Evolutionary conservation across 2,329 filamentous ascomycete genomes (phyloP).

Genomic region (Zymoseptoria pseudotritici): DNA sequence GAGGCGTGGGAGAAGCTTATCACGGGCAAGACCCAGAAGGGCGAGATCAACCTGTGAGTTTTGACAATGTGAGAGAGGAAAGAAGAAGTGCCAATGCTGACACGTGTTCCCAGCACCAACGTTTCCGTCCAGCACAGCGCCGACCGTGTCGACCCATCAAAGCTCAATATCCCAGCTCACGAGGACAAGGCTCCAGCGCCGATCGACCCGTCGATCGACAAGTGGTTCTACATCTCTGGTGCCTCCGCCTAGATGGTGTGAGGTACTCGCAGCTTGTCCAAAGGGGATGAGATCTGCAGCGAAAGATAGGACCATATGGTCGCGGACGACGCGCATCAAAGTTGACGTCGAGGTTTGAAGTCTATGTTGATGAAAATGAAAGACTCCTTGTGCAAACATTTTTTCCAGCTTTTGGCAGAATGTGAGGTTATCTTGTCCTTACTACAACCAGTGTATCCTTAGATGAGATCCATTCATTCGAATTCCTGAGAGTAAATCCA

Average conservation of each 20-base stretch:
- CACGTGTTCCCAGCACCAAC: conserved; percentile 60
- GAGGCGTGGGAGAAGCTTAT: conserved; percentile 97
- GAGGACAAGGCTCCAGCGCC: conserved; percentile 78
- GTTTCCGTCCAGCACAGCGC: conserved; percentile 64
- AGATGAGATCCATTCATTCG: neutral
- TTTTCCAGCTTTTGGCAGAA: neutral
- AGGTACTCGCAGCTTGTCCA: neutral
- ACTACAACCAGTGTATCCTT: too few species aligned
- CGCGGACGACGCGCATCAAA: neutral
- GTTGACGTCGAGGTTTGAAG: neutral
- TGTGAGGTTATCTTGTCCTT: neutral
- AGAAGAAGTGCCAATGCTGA: neutral
- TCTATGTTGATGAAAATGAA: neutral
- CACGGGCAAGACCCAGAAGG: conserved; percentile 74
- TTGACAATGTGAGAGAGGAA: neutral
- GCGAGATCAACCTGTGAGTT: conserved; percentile 74
- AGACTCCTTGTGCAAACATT: neutral
- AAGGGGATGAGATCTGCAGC: neutral
- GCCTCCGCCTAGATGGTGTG: conserved; percentile 46
- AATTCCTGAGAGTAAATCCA: too few species aligned
- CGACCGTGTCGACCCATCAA: conserved; percentile 60
- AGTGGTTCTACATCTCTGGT: conserved; percentile 99
- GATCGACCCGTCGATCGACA: conserved; percentile 95
- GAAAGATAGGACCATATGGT: neutral
- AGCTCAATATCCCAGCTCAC: conserved; percentile 69